Base-by-base conservation (phyloP, 2,329 filamentous ascomycete genomes). In the Sporothrix dimorphospora region DNA sequence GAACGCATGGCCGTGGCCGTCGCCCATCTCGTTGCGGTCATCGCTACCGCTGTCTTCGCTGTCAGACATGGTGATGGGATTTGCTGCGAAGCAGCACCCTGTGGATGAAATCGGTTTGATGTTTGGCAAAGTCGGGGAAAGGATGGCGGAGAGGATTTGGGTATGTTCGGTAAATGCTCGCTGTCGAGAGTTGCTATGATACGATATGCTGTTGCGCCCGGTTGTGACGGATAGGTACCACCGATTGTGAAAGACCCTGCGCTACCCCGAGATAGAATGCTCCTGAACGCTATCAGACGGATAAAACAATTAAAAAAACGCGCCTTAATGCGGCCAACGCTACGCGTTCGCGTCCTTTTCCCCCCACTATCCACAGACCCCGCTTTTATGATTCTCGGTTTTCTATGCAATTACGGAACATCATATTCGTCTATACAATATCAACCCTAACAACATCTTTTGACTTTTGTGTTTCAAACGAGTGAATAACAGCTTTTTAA, bases 221-320 rank as follows among this genome's bases (percentile, higher is more conserved):
- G 34, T 63, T 63, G 34, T 42, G n/a, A 42, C 34, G n/a, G 24
- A 42, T 14, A 34, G 34, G n/a, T 53, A 24, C 49, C 9, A 24
- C 34, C n/a, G 24, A 42, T 24, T 63, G 57, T 21, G 7, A 21
- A 5, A 9, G 49, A 27, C 21, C 49, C 9, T 53, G 21, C 11
- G 45, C 69, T 12, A 27, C 16, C 45, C 42, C 14, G 42, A 66
- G 69, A 66, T 59, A n/a, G 55, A 65, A 16, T 71, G 59, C 27
- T 49, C 34, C n/a, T 40, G 34, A 21, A 11, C 40, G 55, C 42
- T 59, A 69, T 65, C 24, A n/a, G 40, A n/a, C 9, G 11, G n/a
- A 42, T n/a, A 42, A 24, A 63, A 30, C 57, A 61, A 38, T 61
- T 61, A 42, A 63, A 63, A 42, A 40, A 63, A 63, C 34, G 57